These are phyloP conservation scores for Aureobasidium leucospermi DNA, from an alignment of 2,329 filamentous ascomycete genomes.

Conservation along the genomic window DNA sequence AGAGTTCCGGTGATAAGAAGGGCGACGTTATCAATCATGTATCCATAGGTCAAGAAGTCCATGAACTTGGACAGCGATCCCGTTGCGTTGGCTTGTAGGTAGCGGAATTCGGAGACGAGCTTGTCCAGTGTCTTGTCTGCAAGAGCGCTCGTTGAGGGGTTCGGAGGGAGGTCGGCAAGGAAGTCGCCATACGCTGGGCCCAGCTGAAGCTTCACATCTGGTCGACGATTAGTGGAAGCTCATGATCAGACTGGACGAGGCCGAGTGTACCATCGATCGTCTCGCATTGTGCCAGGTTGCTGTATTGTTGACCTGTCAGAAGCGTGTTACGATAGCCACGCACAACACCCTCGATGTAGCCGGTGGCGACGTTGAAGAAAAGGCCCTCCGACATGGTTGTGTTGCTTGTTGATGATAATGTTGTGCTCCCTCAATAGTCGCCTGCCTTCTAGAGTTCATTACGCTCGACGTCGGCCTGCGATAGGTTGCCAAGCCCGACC, in stretches of 20 bases:
- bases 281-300: constrained; percentile 95
- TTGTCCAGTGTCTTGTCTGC: constrained; percentile 96
- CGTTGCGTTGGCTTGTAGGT: constrained; percentile 87
- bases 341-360: constrained; percentile 95
- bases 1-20: constrained; percentile 95
- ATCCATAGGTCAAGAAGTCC: constrained; percentile 96
- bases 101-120: constrained; percentile 93
- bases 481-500: neutral
- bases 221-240: constrained; percentile 13
- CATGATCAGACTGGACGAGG: neutral
- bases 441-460: neutral
- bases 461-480: neutral
- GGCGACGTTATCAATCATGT: constrained; percentile 99
- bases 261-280: constrained; percentile 68
- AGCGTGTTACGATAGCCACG: constrained; percentile 94
- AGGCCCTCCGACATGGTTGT: constrained; percentile 35
- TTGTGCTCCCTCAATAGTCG: neutral
- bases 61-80: constrained; percentile 91
- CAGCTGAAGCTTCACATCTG: constrained; percentile 96
- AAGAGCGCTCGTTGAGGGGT: constrained; percentile 91
- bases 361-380: constrained; percentile 45
- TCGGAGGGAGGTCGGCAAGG: constrained; percentile 84
- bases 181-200: constrained; percentile 96
- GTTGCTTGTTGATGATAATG: neutral
- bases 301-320: constrained; percentile 83